phyloP scores from a whole-genome alignment of 352 stramenopile species.

The Globisporangium echinulatum region DNA sequence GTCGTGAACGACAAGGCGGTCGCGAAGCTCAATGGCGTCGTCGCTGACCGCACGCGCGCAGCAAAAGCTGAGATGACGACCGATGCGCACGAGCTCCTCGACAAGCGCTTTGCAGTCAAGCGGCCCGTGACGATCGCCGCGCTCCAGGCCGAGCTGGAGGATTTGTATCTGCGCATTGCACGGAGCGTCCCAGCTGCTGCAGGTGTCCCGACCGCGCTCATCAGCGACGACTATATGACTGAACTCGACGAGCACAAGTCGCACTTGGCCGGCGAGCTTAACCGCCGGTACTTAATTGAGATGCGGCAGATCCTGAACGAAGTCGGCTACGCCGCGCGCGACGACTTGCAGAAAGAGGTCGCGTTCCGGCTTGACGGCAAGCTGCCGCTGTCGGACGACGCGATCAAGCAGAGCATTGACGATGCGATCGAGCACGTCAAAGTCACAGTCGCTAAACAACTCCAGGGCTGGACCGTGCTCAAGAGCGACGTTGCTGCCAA shows the following conservation, averaged over 20 bases:
- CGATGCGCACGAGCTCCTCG: conserved; percentile 51
- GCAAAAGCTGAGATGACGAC: conserved; percentile 58
- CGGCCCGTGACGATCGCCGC: conserved; percentile 46
- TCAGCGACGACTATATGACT: conserved; percentile 33
- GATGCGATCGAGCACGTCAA: conserved; percentile 51
- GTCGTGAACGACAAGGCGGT: conserved; percentile 69
- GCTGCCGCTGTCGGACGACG: conserved; percentile 50
- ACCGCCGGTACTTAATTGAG: conserved; percentile 70
- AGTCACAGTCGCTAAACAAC: conserved; percentile 31
- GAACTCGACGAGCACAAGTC: conserved; percentile 64
- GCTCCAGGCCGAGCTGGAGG: conserved; percentile 55
- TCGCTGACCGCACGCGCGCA: conserved; percentile 45
- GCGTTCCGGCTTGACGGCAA: conserved; percentile 59
- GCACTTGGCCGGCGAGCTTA: conserved; percentile 58
- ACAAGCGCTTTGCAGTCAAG: conserved; percentile 47
- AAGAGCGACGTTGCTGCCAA: conserved; percentile 57
- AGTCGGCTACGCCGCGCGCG: conserved; percentile 46
- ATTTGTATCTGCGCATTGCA: conserved; percentile 26
- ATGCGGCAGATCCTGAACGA: conserved; percentile 74
- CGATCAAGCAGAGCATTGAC: conserved; percentile 58
- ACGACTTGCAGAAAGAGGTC: conserved; percentile 62
- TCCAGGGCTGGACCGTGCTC: conserved; percentile 72
- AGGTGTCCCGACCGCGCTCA: conserved; percentile 22
- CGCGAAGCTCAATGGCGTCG: conserved; percentile 38
- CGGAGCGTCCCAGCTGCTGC: conserved; percentile 20